phyloP scores from a whole-genome alignment of 2,329 filamentous ascomycete species.

The Rosellinia necatrix region DNA sequence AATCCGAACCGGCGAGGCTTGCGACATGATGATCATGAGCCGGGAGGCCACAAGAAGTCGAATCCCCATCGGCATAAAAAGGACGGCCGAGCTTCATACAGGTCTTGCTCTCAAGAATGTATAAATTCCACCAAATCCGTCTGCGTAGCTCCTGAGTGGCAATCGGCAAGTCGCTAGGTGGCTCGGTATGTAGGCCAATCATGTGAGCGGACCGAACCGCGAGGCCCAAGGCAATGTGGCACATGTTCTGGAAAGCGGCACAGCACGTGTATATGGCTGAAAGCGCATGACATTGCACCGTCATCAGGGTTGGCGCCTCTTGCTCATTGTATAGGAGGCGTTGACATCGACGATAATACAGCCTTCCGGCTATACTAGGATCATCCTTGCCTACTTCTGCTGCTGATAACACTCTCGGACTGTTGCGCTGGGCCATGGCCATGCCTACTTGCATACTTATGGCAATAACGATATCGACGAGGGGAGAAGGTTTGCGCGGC shows the following conservation, averaged over 20 bases:
- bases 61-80: slow-evolving; percentile 41
- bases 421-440: slow-evolving; percentile 33
- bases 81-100: slow-evolving; percentile 54
- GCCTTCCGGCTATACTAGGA: slow-evolving; percentile 49
- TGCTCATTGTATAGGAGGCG: slow-evolving; percentile 49
- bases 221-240: slow-evolving; percentile 45
- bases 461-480: slow-evolving; percentile 58
- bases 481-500: slow-evolving; percentile 49
- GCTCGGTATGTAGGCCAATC: slow-evolving; percentile 54
- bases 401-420: slow-evolving; percentile 18
- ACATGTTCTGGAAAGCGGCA: slow-evolving; percentile 54
- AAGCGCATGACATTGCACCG: slow-evolving; percentile 54
- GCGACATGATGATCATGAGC: slow-evolving; percentile 42
- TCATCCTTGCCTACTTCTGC: slow-evolving; percentile 39
- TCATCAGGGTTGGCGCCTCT: slow-evolving; percentile 52
- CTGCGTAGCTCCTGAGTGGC: slow-evolving; percentile 42
- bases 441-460: slow-evolving; percentile 55
- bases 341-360: slow-evolving; percentile 53
- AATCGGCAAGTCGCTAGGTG: slow-evolving; percentile 45
- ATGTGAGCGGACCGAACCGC: slow-evolving; percentile 52
- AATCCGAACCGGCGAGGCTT: slow-evolving; percentile 39
- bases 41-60: slow-evolving; percentile 45
- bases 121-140: slow-evolving; percentile 58
- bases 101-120: slow-evolving; percentile 52
- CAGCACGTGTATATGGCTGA: slow-evolving; percentile 51